Conservation (phyloP, 1,284 basidiomycete genomes). For the Microstroma glucosiphilum region DNA sequence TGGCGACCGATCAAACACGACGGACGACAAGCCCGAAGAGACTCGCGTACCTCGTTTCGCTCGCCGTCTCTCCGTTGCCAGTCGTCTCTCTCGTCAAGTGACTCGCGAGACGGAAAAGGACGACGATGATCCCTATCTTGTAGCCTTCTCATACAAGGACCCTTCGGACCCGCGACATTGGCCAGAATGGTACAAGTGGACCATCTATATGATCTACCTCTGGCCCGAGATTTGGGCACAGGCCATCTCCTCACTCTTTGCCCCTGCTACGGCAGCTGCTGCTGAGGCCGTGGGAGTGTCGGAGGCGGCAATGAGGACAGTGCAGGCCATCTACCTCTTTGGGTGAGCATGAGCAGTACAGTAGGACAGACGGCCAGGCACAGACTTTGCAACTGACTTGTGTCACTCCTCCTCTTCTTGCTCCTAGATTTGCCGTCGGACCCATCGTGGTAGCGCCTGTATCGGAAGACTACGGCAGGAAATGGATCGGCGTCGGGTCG, state of each 20-base stretch:
- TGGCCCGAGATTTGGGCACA: conserved; percentile 13
- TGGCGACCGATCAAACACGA: too few relatives aligned
- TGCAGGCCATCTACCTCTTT: conserved; percentile 34
- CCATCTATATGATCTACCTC: conserved; percentile 8
- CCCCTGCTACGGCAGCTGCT: conserved; percentile 9
- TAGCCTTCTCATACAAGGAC: not conserved
- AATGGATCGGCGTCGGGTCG: conserved; percentile 22
- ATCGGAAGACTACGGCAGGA: conserved; percentile 35
- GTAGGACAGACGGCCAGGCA: too few relatives aligned
- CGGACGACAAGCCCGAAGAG: too few relatives aligned
- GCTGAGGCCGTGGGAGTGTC: conserved; percentile 11
- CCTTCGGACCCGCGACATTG: conserved; percentile 10
- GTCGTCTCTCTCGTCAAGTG: too few relatives aligned
- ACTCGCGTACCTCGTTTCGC: too few relatives aligned
- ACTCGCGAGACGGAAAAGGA: too few relatives aligned
- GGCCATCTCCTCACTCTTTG: conserved; percentile 14
- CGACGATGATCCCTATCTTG: not conserved
- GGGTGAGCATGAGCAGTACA: not conserved
- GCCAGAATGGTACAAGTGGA: conserved; percentile 12
- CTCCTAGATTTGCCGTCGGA: conserved; percentile 21
- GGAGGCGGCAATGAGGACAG: conserved; percentile 7
- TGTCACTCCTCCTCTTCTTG: too few relatives aligned
- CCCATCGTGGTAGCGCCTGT: conserved; percentile 28
- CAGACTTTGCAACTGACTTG: too few relatives aligned
- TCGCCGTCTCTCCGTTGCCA: too few relatives aligned